phyloP scores from a whole-genome alignment of 106 monocot genomes.

The Allium sativum region DNA sequence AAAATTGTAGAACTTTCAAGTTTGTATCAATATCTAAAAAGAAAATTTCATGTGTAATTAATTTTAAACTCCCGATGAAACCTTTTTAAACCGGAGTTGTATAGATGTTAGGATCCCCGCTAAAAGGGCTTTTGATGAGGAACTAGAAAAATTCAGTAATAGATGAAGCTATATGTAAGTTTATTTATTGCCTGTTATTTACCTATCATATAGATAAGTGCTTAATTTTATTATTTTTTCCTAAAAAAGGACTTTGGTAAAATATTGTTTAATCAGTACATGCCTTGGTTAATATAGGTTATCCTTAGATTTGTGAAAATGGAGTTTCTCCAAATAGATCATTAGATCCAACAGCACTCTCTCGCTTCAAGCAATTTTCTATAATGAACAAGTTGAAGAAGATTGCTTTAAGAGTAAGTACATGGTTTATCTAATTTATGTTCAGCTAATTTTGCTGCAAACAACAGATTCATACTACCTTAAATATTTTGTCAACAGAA shows the following conservation, averaged over 20 bases:
- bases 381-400: conserved; percentile 33
- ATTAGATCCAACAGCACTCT: conserved; percentile 22
- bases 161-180: conserved; percentile 23
- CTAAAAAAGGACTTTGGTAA: not conserved
- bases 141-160: conserved; percentile 34
- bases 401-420: conserved; percentile 23
- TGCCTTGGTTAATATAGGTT: not conserved
- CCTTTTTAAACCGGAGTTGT: too few relatives aligned
- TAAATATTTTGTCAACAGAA: too few relatives aligned
- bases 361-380: conserved; percentile 28
- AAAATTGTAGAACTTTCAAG: conserved; percentile 39
- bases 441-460: too few relatives aligned
- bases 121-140: conserved; percentile 26
- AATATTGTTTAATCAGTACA: not conserved
- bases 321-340: conserved; percentile 27
- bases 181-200: not conserved
- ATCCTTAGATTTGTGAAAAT: conserved; percentile 33
- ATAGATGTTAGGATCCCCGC: conserved; percentile 30
- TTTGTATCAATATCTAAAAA: too few relatives aligned
- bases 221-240: too few relatives aligned
- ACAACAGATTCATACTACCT: too few relatives aligned
- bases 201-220: too few relatives aligned
- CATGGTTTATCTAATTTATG: not conserved
- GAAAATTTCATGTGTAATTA: too few relatives aligned
- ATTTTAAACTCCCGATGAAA: too few relatives aligned